Conservation (phyloP, 2,329 filamentous ascomycete species). For the Aspergillus sp. region DNA sequence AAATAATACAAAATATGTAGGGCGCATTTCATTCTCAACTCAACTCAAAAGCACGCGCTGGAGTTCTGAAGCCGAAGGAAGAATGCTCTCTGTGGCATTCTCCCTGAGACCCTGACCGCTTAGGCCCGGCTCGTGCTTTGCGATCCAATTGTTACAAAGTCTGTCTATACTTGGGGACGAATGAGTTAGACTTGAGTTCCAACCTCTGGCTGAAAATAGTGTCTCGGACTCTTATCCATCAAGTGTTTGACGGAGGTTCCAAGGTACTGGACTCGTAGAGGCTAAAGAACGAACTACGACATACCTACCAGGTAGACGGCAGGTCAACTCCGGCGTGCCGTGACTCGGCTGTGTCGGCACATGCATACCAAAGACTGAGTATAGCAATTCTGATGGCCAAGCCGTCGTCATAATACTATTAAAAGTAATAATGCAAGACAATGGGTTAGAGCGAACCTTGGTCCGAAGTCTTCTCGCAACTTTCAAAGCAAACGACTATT, state of each 20-base stretch:
- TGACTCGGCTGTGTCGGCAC: slow-evolving; percentile 2
- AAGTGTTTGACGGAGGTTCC: no score
- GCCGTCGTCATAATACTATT: neutral
- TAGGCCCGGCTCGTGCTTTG: neutral
- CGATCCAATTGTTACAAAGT: neutral
- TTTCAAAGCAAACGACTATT: neutral
- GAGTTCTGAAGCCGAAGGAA: neutral
- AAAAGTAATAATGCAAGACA: neutral
- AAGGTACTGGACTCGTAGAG: neutral
- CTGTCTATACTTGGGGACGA: neutral
- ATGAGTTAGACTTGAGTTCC: neutral
- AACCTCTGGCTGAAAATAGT: neutral
- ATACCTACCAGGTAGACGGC: neutral
- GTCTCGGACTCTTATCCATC: slow-evolving; percentile 1
- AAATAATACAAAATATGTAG: neutral
- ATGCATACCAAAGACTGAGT: neutral
- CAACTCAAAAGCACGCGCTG: neutral
- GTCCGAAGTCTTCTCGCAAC: neutral
- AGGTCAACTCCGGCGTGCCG: neutral
- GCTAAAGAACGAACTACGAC: no score
- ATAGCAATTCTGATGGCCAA: neutral
- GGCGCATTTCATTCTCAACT: neutral
- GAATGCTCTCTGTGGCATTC: neutral
- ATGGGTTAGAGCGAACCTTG: neutral
- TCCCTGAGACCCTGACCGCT: neutral